phyloP scores from a whole-genome alignment of 2,329 filamentous ascomycete genomes.

The Alternaria triticina region DNA sequence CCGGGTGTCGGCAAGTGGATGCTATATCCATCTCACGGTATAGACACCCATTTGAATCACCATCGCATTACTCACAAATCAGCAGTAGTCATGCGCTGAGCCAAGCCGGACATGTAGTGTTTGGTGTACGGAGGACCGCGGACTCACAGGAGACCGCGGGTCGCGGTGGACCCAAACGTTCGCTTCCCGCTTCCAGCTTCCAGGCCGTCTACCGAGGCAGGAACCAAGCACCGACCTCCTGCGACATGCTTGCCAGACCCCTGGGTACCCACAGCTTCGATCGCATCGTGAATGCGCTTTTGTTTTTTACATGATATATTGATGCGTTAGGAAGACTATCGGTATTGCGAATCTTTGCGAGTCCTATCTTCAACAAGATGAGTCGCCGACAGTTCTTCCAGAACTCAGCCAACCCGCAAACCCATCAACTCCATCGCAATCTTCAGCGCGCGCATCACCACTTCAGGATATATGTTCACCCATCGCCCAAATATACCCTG shows the following conservation, averaged over 20 bases:
- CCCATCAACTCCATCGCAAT: not conserved
- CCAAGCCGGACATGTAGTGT: not conserved
- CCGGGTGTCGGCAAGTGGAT: not conserved
- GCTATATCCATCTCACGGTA: not conserved
- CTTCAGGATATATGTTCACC: not conserved
- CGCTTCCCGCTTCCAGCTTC: not conserved
- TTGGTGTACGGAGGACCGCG: not conserved
- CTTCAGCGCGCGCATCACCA: not conserved
- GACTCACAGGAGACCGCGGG: not conserved
- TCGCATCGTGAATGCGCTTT: not conserved
- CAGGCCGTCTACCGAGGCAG: not conserved
- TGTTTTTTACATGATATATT: not conserved
- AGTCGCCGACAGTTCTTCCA: not conserved
- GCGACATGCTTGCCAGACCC: not conserved
- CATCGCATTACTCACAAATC: not conserved
- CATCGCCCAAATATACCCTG: not conserved
- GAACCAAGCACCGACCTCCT: not conserved
- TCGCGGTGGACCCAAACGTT: not conserved
- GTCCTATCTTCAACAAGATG: not conserved
- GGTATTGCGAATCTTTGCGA: not conserved
- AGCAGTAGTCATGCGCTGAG: not conserved
- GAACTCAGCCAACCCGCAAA: not conserved
- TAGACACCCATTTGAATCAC: not conserved
- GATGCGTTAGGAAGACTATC: not conserved
- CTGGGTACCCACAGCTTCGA: not conserved